Evolutionary conservation across 495 filamentous ascomycete species (phyloP).

Genomic region (Cairneyella variabilis): DNA sequence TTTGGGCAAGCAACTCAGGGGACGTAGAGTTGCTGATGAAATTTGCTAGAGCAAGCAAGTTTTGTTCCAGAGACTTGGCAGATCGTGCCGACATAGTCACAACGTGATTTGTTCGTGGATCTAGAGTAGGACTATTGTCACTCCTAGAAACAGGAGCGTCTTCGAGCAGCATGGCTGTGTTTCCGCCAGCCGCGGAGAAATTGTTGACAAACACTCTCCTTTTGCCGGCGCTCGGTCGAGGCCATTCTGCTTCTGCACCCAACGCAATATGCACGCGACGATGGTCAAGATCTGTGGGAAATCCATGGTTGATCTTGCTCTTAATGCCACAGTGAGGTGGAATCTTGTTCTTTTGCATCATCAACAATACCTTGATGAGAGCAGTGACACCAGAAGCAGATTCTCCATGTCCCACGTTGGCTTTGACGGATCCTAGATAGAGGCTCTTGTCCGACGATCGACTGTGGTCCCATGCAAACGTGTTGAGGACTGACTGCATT

Average conservation of each 20-base stretch:
- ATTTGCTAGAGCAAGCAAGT: slow-evolving; percentile 40
- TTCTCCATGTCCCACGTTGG: slow-evolving; percentile 88
- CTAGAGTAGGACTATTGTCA: slow-evolving; percentile 22
- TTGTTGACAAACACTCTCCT: slow-evolving; percentile 36
- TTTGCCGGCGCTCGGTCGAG: neutral
- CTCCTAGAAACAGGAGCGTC: slow-evolving; percentile 40
- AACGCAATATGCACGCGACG: slow-evolving; percentile 70
- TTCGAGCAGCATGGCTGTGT: slow-evolving; percentile 59
- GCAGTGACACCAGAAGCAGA: slow-evolving; percentile 80
- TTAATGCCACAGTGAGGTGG: slow-evolving; percentile 86
- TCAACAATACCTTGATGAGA: slow-evolving; percentile 72
- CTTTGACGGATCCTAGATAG: slow-evolving; percentile 68
- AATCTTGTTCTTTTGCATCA: slow-evolving; percentile 74
- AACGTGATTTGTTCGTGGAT: slow-evolving; percentile 43
- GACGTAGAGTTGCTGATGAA: slow-evolving; percentile 30
- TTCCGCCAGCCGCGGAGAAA: slow-evolving; percentile 50
- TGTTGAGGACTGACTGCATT: slow-evolving; percentile 71
- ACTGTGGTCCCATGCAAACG: slow-evolving; percentile 70
- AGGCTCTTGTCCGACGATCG: slow-evolving; percentile 68
- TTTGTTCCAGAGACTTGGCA: slow-evolving; percentile 46
- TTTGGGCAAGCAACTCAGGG: slow-evolving; percentile 44
- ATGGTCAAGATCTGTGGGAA: slow-evolving; percentile 50
- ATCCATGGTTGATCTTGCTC: slow-evolving; percentile 61
- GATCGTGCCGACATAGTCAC: slow-evolving; percentile 55
- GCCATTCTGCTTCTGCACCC: slow-evolving; percentile 49